These are phyloP conservation scores for Thymus quinquecostatus DNA, from an alignment of 257 asterid genomes.

Conservation along the genomic window DNA sequence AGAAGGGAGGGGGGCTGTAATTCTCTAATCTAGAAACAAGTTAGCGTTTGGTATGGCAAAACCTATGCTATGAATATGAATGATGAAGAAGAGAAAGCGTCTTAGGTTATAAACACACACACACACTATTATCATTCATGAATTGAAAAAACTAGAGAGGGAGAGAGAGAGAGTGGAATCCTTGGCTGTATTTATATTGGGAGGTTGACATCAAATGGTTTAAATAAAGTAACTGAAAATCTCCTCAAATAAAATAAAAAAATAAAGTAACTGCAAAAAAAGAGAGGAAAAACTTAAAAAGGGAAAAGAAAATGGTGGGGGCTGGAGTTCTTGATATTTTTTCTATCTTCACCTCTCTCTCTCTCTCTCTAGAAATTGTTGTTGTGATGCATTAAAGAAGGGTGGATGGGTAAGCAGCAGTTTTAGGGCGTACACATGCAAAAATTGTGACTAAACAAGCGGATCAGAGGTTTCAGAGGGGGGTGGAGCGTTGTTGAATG, in stretches of 20 bases:
- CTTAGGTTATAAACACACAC: background rate
- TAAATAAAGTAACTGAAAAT: constrained; percentile 49
- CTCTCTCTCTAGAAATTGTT: constrained; percentile 18
- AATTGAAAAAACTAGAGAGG: constrained; percentile 1
- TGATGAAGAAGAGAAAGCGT: background rate
- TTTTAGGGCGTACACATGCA: constrained; percentile 52
- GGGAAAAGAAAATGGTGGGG: constrained; percentile 28
- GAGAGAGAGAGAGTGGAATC: constrained; percentile 9
- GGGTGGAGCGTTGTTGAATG: constrained; percentile 32
- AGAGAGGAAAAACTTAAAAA: background rate
- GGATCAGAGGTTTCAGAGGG: constrained; percentile 49
- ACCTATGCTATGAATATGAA: background rate
- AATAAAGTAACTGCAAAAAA: constrained; percentile 45
- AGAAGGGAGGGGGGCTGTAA: no score
- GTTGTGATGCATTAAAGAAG: constrained; percentile 51
- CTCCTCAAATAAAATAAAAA: background rate
- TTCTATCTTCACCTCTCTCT: constrained; percentile 9
- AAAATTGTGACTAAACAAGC: constrained; percentile 62
- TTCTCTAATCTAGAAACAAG: background rate
- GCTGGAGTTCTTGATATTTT: constrained; percentile 32
- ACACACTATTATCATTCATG: background rate
- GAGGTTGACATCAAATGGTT: constrained; percentile 14
- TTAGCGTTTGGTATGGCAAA: background rate
- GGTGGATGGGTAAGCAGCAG: constrained; percentile 21
- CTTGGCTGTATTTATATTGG: constrained; percentile 35